Evolutionary conservation across 176 grass and related monocot species (phyloP), one percentile per base, ranked within the genome.

Genomic region (Carex kokanica): DNA sequence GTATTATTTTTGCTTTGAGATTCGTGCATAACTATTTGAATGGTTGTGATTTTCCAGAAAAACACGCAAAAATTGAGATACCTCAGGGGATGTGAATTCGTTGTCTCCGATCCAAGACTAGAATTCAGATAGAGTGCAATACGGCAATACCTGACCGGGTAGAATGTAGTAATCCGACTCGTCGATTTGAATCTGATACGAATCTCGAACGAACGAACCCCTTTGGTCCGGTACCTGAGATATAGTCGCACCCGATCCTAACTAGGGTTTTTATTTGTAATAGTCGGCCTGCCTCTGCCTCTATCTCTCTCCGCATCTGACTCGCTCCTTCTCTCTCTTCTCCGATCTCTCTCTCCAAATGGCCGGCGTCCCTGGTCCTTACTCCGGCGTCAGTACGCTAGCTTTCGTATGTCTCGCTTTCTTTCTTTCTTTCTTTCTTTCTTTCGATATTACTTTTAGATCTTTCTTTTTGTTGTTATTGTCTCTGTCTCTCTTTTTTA

Each of bases 361-460:
- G 93, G 91, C 93, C 79, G 88, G 89, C 79, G 67, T 87, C 59
- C 91, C 93, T 56, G 81, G 94, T 27, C 94, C 94, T 70, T 97
- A 97, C 87, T 97, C 94, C 64, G 94, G 94, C 88, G 84, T 88
- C 86, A 97, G 94, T 89, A 93, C 89, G 70, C 89, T 97, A 73
- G 89, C 94, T 58, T 88, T 97, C 36, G 94, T 93, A 90, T 81
- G 72, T 24, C 5, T n/a, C 21, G 27, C 27, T 27, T 27, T 36
- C 23, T 56, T 6, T 40, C 47, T 81, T 27, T n/a, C n/a, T n/a
- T n/a, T n/a, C n/a, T n/a, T n/a, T 64, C 36, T 82, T 16, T 5
- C 38, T 45, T 3, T 17, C 7, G 56, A 3, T 66, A 1, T 16
- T 2, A 2, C 8, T 15, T 74, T 32, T 62, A 59, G 59, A 6